These are phyloP conservation scores for Macadamia tetraphylla DNA, from an alignment of 164 flowering plant genomes.

Conservation along the genomic window DNA sequence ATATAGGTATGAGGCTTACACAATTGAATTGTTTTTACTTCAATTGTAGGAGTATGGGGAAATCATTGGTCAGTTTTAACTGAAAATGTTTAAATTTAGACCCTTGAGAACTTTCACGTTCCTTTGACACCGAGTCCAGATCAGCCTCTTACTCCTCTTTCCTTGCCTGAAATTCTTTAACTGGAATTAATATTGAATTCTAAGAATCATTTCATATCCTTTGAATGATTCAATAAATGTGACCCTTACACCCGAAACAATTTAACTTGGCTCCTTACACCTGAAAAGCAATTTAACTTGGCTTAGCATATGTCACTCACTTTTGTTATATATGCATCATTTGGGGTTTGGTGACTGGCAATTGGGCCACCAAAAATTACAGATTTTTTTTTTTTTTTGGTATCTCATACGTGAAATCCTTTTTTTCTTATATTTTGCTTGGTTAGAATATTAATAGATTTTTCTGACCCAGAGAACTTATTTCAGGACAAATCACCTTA, in stretches of 20 bases:
- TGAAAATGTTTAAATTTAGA: too few relatives aligned
- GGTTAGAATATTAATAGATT: background rate
- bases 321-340: too few relatives aligned
- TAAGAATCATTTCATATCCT: too few relatives aligned
- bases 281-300: background rate
- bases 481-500: conserved; percentile 60
- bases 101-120: too few relatives aligned
- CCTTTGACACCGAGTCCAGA: too few relatives aligned
- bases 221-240: background rate
- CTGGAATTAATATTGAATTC: too few relatives aligned
- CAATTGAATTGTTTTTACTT: background rate
- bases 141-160: too few relatives aligned
- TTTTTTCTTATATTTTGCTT: background rate
- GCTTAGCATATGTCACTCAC: background rate
- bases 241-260: background rate
- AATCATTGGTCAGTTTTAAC: background rate
- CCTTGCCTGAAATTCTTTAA: too few relatives aligned
- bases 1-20: conserved; percentile 41
- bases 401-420: background rate
- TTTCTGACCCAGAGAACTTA: background rate
- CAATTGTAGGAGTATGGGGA: background rate
- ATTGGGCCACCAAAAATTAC: background rate
- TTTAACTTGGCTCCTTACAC: too few relatives aligned
- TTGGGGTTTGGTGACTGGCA: background rate
- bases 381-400: background rate